Evolutionary conservation across 73 alveolate genomes (phyloP), one percentile per base, ranked within the genome.

Genomic region (Stentor coeruleus): DNA sequence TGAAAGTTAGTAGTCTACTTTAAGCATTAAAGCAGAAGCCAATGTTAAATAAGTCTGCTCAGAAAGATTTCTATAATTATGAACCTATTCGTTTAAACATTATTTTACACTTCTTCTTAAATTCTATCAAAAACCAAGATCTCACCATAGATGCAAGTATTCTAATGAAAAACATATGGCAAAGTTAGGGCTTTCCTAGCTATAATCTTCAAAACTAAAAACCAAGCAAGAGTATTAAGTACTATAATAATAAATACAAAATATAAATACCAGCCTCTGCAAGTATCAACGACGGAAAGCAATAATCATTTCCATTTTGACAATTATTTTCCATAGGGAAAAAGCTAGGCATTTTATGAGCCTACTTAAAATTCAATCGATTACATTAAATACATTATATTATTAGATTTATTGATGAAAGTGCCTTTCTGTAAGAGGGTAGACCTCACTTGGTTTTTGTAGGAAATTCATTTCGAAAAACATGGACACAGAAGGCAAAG

Each of bases 121-220:
- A 66, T 26, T 40, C 79, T 37, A 66, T 31, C 15, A 66, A 40
- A 2, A 66, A 66, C 26, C 79, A 37, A 28, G 79, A 66, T 1
- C 79, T 40, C n/a, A 40, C 39, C 37, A 20, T 26, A 66, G 79
- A 66, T 66, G 33, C 79, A 66, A 66, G 40, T 14, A 20, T 66
- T 66, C 79, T 0, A 66, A 31, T 26, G 79, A 66, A 2, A 66
- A 66, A 31, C 79, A 66, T 28, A 66, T 66, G 42, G 79, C 79
- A 40, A 66, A 66, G 79, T 20, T 11, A 28, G 15, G 33, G 79
- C 49, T 15, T 33, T 20, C 1, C 79, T 40, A 11, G 79, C 79
- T 20, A 66, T 66, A 20, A 66, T 31, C 37, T 66, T 66, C 11
- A 66, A 26, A 20, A 66, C 40, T 20, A 40, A 20, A 26, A 66